Evolutionary conservation across 2,329 filamentous ascomycete species (phyloP).

Genomic region (Hymenoscyphus repandus): DNA sequence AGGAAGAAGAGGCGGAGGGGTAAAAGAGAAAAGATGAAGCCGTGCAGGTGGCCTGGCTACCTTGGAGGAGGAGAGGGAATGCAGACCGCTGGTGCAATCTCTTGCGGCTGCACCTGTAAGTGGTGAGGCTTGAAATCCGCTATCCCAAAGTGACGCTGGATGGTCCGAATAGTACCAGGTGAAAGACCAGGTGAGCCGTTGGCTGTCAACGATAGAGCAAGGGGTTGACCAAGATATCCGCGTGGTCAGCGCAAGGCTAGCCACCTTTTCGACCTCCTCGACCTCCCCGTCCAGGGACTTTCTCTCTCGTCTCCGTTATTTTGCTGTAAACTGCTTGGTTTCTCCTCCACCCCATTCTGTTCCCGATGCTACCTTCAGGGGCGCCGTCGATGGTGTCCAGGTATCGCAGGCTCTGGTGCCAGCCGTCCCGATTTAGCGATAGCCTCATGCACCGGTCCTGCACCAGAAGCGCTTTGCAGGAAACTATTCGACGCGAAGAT

Average conservation of each 20-base stretch:
- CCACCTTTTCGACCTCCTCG: no score
- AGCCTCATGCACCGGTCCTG: slow-evolving; percentile 7
- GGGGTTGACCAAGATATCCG: no score
- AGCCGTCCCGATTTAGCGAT: not conserved
- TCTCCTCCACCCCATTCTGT: no score
- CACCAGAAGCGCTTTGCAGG: slow-evolving; percentile 1
- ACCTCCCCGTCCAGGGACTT: no score
- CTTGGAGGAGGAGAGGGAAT: not conserved
- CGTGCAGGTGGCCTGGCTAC: not conserved
- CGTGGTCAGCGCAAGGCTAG: no score
- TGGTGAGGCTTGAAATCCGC: no score
- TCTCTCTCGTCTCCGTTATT: no score
- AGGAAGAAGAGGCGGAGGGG: not conserved
- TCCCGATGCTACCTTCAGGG: slow-evolving; percentile 2
- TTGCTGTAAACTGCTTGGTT: no score
- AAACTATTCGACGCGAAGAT: slow-evolving; percentile 5
- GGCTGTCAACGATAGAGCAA: no score
- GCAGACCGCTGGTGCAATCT: slow-evolving; percentile 1
- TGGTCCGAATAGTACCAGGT: no score
- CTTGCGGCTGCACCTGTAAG: not conserved
- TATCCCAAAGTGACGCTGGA: no score
- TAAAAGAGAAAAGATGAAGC: slow-evolving; percentile 1
- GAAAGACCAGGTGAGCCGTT: no score
- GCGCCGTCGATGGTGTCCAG: not conserved
- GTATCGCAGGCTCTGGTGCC: not conserved